Base-by-base conservation (phyloP, 306 rosid genomes). In the Geum urbanum region DNA sequence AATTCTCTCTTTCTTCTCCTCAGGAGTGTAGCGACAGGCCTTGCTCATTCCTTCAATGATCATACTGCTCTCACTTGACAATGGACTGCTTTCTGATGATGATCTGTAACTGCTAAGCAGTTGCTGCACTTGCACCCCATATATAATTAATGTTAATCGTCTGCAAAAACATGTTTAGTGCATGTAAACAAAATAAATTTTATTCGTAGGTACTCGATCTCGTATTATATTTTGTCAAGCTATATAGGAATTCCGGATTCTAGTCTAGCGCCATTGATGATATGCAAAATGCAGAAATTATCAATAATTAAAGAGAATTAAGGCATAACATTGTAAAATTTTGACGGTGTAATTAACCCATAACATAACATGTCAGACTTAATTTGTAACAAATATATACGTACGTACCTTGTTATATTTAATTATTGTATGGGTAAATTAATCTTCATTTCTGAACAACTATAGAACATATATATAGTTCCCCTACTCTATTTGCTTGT, bases 11-110 rank as follows among this genome's bases (percentile, higher is more conserved):
- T 83, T 95, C 87, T 89, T 95, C 81, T 95, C 99, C 72, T 91
- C 90, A 0, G 96, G 95, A 56, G 87, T 87, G 63, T 91, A 95
- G 12, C 71, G 78, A 56, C 85, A 83, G 13, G 88, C 92, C 78
- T 82, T 87, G 79, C 71, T 84, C 99, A 95, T 95, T 6, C 92
- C 96, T 83, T 91, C 92, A 9, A 95, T 91, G 74, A 95, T 95
- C 81, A 88, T 76, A 44, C 81, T 86, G 49, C 91, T 91, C 78
- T 95, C 99, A 51, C 81, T 91, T 9, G 90, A 83, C 61, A 85
- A 55, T 14, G 84, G 74, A 63, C 91, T 89, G 60, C 85, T 87
- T 40, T 87, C 96, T 62, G 86, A 63, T 40, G 67, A 69, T 54
- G 65, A 43, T n/a, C 18, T 70, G 61, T 66, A 70, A 49, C 79